Conservation (phyloP, 257 asterid species). For the Cynanchum wilfordii region DNA sequence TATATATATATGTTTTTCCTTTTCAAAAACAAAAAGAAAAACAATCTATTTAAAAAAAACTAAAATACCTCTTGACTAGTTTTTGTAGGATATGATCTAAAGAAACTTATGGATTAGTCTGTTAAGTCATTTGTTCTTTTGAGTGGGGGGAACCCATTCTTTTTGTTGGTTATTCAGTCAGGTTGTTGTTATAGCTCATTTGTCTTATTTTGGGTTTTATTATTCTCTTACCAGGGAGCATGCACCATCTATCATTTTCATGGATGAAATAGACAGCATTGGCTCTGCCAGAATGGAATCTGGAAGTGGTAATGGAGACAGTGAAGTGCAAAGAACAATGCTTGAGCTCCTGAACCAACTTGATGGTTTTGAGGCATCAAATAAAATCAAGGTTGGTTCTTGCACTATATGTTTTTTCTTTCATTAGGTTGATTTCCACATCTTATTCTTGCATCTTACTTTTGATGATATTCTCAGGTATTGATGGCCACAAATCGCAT, state of each 20-base stretch:
- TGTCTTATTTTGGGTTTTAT: neutral
- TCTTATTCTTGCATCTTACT: neutral
- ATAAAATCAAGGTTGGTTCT: constrained; percentile 57
- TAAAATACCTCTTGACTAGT: neutral
- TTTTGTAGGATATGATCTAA: neutral
- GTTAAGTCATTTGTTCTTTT: neutral
- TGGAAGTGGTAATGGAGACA: constrained; percentile 87
- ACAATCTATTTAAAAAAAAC: too few relatives aligned
- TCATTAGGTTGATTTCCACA: neutral
- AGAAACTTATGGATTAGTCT: neutral
- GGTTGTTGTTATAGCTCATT: neutral
- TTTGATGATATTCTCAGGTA: constrained; percentile 38
- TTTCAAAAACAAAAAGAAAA: too few relatives aligned
- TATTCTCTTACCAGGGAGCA: constrained; percentile 50
- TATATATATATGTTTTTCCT: too few relatives aligned
- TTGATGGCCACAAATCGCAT: constrained; percentile 91
- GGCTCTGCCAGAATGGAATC: constrained; percentile 93
- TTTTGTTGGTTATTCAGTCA: neutral
- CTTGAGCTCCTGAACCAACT: constrained; percentile 91
- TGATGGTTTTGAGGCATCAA: constrained; percentile 93
- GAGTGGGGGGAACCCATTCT: neutral
- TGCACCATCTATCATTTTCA: constrained; percentile 88
- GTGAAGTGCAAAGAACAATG: constrained; percentile 95
- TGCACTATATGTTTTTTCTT: neutral
- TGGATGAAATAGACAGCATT: constrained; percentile 93